Percentiles rank a stretch among this genome's conserved stretches.
Evolutionary conservation across 257 asterid genomes (phyloP).

Genomic region (Solanum okadae): DNA sequence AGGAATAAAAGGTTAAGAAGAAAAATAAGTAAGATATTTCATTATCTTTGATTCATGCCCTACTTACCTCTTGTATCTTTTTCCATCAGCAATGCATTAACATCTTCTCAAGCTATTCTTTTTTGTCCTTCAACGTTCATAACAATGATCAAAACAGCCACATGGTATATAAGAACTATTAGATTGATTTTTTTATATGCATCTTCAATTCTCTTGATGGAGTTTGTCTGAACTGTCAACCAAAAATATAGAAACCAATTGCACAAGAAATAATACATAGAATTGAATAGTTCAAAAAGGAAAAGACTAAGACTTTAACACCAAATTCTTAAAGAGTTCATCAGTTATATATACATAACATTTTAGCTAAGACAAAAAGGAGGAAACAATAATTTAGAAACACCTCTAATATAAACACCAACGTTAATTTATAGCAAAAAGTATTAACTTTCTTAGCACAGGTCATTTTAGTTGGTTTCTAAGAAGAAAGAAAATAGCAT

Average conservation of each 20-base stretch:
- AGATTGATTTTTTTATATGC: neutral
- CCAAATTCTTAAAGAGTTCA: neutral
- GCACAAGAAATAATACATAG: neutral
- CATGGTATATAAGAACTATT: neutral
- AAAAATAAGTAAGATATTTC: neutral
- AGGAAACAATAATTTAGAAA: neutral
- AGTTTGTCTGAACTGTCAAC: neutral
- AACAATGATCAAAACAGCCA: neutral
- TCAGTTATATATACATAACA: neutral
- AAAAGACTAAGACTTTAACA: neutral
- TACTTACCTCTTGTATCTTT: neutral
- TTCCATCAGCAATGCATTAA: neutral
- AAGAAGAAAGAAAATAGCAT: neutral
- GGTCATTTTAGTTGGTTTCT: neutral
- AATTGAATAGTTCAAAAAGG: neutral
- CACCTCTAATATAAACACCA: neutral
- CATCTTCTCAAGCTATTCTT: neutral
- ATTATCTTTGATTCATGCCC: neutral
- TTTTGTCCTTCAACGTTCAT: neutral
- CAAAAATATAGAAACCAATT: neutral
- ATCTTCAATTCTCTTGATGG: neutral
- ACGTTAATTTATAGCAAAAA: neutral
- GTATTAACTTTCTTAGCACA: neutral
- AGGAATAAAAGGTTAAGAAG: neutral
- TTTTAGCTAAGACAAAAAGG: neutral